These are phyloP conservation scores for Mucor saturninus DNA, from an alignment of 371 early-diverging fungal genomes.

Conservation along the genomic window DNA sequence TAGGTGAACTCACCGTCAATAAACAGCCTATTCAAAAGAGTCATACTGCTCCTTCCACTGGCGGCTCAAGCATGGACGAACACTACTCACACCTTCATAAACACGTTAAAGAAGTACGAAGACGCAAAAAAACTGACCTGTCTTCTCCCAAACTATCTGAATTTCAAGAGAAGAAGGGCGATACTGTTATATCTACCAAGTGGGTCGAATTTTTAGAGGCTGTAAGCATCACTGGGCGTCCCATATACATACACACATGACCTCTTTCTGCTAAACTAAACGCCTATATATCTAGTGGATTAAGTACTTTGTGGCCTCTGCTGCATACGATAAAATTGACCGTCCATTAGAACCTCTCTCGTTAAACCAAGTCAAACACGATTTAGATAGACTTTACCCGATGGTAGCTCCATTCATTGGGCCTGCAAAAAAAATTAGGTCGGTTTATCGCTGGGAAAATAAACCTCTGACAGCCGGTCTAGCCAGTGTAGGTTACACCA, in stretches of 20 bases:
- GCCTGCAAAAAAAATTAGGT: slow-evolving; percentile 26
- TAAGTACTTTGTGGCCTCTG: slow-evolving; percentile 34
- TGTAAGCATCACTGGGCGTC: slow-evolving; percentile 18
- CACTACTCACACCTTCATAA: slow-evolving; percentile 38
- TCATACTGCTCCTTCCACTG: not conserved
- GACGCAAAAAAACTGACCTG: slow-evolving; percentile 11
- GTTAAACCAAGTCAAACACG: slow-evolving; percentile 35
- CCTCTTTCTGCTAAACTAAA: not conserved
- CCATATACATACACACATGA: too few species aligned
- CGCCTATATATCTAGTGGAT: slow-evolving; percentile 29
- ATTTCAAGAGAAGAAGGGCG: slow-evolving; percentile 22
- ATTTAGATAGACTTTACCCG: slow-evolving; percentile 42
- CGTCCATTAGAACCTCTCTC: slow-evolving; percentile 43
- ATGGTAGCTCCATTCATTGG: slow-evolving; percentile 33
- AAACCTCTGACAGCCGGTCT: slow-evolving; percentile 31
- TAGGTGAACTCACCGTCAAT: not conserved
- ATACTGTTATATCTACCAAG: slow-evolving; percentile 16
- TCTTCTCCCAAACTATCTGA: slow-evolving; percentile 19
- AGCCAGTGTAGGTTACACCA: slow-evolving; percentile 33
- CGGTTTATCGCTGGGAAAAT: slow-evolving; percentile 49
- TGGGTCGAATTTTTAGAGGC: slow-evolving; percentile 35
- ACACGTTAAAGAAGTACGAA: slow-evolving; percentile 38
- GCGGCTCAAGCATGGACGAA: not conserved
- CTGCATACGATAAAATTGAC: slow-evolving; percentile 40
- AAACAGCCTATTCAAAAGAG: not conserved